Evolutionary conservation across 2,329 filamentous ascomycete species (phyloP).

Genomic region (Penicillium sp.): DNA sequence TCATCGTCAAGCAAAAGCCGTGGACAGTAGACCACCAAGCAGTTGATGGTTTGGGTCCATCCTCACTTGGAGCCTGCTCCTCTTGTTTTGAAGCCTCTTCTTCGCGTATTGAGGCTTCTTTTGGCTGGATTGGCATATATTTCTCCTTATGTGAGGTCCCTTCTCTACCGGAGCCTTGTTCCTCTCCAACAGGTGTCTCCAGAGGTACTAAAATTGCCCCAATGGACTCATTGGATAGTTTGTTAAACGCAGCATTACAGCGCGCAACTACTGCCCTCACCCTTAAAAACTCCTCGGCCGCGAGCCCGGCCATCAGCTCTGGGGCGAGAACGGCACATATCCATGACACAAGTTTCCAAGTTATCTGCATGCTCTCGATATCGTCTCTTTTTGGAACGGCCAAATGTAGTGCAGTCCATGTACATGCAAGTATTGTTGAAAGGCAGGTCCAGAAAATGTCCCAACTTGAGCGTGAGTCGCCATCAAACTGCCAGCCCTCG

Average conservation of each 20-base stretch:
- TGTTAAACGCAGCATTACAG: conserved; percentile 5
- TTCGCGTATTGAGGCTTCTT: neutral
- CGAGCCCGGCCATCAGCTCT: conserved; percentile 1
- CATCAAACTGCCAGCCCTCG: conserved; percentile 12
- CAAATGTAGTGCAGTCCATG: conserved; percentile 16
- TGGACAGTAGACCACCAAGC: conserved; percentile 1
- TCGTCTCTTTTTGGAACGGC: neutral
- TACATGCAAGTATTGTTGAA: conserved; percentile 18
- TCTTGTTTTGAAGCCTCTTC: neutral
- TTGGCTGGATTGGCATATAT: neutral
- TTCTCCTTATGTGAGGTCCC: neutral
- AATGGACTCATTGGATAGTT: neutral
- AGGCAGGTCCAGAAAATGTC: conserved; percentile 21
- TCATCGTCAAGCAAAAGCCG: conserved; percentile 4
- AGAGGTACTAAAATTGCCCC: neutral
- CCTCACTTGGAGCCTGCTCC: neutral
- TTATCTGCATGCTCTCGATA: neutral
- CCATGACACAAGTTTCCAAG: neutral
- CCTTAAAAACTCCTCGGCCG: conserved; percentile 1
- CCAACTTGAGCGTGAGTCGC: conserved; percentile 11
- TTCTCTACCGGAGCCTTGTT: neutral
- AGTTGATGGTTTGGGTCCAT: neutral
- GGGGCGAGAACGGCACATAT: conserved; percentile 6
- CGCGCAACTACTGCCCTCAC: neutral
- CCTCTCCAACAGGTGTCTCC: neutral